phyloP scores from a whole-genome alignment of 2,329 filamentous ascomycete genomes.

The Xylaria sp. region DNA sequence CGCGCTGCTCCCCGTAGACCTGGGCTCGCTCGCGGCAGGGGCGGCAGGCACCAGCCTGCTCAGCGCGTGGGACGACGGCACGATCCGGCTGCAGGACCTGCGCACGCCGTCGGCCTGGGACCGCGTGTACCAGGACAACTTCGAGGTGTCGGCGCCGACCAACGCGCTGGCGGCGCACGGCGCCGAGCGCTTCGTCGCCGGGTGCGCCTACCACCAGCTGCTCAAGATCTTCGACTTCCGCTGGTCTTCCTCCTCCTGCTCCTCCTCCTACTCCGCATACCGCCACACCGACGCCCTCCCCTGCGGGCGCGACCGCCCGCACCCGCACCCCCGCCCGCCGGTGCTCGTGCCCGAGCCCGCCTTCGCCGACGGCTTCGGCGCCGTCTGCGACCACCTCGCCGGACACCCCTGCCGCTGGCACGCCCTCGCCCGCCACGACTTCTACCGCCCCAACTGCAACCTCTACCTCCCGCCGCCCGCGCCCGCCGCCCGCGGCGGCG shows the following conservation, averaged over 20 bases:
- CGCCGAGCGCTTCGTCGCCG: slow-evolving; percentile 53
- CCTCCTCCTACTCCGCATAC: no score
- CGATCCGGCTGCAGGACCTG: slow-evolving; percentile 53
- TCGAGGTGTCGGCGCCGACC: slow-evolving; percentile 49
- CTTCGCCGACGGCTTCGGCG: slow-evolving; percentile 13
- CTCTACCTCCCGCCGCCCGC: slow-evolving; percentile 44
- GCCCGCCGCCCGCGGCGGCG: neutral
- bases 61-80: slow-evolving; percentile 58
- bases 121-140: slow-evolving; percentile 55
- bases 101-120: slow-evolving; percentile 52
- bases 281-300: slow-evolving; percentile 51
- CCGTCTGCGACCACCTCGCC: slow-evolving; percentile 40
- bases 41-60: slow-evolving; percentile 48
- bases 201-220: slow-evolving; percentile 46
- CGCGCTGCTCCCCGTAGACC: slow-evolving; percentile 50
- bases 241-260: no score
- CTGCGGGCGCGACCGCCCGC: slow-evolving; percentile 45
- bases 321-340: slow-evolving; percentile 37
- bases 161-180: slow-evolving; percentile 55
- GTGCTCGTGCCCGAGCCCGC: slow-evolving; percentile 25
- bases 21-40: slow-evolving; percentile 35
- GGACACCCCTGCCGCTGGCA: slow-evolving; percentile 52
- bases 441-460: slow-evolving; percentile 53
- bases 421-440: slow-evolving; percentile 43
- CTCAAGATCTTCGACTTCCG: slow-evolving; percentile 60